Conservation (phyloP, 1,284 basidiomycete species). For the Cutaneotrichosporon dermatis region DNA sequence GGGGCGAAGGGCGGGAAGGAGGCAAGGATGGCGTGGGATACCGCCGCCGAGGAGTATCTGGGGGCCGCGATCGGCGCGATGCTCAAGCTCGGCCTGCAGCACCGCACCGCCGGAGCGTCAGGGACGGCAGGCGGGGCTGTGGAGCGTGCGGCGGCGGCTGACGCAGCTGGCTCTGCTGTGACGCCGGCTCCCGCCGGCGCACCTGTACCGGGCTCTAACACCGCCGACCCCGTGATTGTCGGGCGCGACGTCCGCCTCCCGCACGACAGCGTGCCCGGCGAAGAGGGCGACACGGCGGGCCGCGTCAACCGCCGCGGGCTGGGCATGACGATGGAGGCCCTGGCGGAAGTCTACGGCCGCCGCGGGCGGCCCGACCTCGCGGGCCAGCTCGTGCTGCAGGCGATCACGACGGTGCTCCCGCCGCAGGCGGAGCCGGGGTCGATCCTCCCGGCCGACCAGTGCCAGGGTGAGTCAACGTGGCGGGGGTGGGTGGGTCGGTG, state of each 20-base stretch:
- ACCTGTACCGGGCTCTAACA: too few species aligned
- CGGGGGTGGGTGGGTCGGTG: too few species aligned
- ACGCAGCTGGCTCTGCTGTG: not conserved
- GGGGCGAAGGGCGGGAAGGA: too few species aligned
- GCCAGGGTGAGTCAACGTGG: constrained; percentile 28
- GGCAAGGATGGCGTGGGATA: constrained; percentile 25
- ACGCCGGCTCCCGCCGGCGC: too few species aligned
- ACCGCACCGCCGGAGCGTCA: not conserved
- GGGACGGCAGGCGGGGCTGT: too few species aligned
- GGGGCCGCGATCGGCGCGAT: constrained; percentile 36
- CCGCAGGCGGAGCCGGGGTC: constrained; percentile 17
- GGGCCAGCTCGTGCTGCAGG: constrained; percentile 45
- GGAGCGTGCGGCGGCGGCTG: not conserved
- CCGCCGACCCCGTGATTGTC: constrained; percentile 26
- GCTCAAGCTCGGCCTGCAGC: constrained; percentile 35
- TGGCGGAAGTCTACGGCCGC: constrained; percentile 45
- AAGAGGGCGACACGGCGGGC: constrained; percentile 23
- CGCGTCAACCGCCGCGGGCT: constrained; percentile 42
- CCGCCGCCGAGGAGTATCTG: constrained; percentile 37
- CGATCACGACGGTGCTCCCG: constrained; percentile 42
- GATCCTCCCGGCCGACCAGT: constrained; percentile 34
- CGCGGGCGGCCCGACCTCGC: constrained; percentile 39
- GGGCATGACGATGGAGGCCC: constrained; percentile 48
- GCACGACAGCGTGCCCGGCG: constrained; percentile 7
- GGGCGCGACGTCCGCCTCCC: constrained; percentile 39